phyloP scores from a whole-genome alignment of 306 rosid species.

The Castanea crenata region DNA sequence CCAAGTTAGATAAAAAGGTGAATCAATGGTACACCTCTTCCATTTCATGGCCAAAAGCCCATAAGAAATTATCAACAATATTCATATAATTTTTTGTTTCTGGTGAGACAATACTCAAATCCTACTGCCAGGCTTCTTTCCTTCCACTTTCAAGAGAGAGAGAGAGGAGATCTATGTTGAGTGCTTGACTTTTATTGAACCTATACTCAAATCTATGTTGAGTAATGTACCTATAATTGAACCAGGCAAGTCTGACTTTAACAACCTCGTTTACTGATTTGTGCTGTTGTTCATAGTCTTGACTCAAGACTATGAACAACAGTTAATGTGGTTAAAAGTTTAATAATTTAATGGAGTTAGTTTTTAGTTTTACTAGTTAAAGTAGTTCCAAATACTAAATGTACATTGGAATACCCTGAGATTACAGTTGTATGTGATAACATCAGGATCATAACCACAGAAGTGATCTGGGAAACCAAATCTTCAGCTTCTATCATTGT shows the following conservation, averaged over 20 bases:
- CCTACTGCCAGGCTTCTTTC: conserved; percentile 78
- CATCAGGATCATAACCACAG: conserved; percentile 55
- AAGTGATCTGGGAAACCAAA: conserved; percentile 34
- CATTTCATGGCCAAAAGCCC: background rate
- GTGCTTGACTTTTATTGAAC: conserved; percentile 44
- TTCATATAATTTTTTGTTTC: conserved; percentile 28
- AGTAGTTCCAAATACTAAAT: no score
- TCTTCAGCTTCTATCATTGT: conserved; percentile 59
- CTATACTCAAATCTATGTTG: conserved; percentile 70
- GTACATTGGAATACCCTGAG: conserved; percentile 55
- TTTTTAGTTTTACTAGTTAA: no score
- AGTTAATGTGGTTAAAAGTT: background rate
- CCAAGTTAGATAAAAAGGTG: no score
- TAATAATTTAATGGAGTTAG: conserved; percentile 21
- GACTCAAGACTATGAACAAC: conserved; percentile 1
- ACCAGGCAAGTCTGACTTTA: conserved; percentile 59
- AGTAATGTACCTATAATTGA: conserved; percentile 85
- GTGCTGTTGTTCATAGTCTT: conserved; percentile 76
- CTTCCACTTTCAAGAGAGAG: conserved; percentile 47
- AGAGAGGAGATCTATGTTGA: conserved; percentile 71
- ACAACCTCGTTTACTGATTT: conserved; percentile 77
- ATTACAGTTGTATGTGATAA: conserved; percentile 71
- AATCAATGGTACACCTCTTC: background rate
- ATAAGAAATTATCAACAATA: background rate
- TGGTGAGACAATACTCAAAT: conserved; percentile 65